A percentile compares a stretch with the other conserved stretches of the same genome.
Conservation (phyloP, 331 rosid genomes). For the Ulmus americana region DNA sequence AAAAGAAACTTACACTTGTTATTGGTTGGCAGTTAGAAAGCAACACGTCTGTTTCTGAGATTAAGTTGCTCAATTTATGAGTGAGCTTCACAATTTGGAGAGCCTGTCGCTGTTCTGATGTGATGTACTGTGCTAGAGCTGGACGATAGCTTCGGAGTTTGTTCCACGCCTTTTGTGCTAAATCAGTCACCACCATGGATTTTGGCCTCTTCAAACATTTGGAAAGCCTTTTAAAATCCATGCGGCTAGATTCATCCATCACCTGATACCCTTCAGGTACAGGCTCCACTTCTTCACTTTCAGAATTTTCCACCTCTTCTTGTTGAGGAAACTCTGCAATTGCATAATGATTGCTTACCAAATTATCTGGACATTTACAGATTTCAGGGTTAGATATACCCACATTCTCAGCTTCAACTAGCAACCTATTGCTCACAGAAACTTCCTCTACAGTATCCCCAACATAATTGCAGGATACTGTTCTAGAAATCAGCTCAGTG, state of each 20-base stretch:
- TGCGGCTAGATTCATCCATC: slow-evolving; percentile 85
- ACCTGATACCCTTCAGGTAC: slow-evolving; percentile 31
- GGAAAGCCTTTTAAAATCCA: slow-evolving; percentile 29
- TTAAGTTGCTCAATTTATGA: slow-evolving; percentile 54
- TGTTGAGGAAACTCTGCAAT: slow-evolving; percentile 23
- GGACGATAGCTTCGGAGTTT: slow-evolving; percentile 39
- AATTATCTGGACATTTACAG: slow-evolving; percentile 12
- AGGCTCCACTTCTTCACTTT: slow-evolving; percentile 35
- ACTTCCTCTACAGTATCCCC: slow-evolving; percentile 38
- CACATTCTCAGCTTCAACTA: slow-evolving; percentile 21
- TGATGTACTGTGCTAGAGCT: slow-evolving; percentile 45
- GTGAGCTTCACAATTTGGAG: slow-evolving; percentile 47
- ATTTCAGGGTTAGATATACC: not conserved
- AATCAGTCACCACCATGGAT: slow-evolving; percentile 27
- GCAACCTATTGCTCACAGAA: slow-evolving; percentile 33
- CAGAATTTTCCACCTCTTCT: slow-evolving; percentile 38
- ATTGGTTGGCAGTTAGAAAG: slow-evolving; percentile 35
- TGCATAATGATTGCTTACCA: slow-evolving; percentile 18
- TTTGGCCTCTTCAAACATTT: slow-evolving; percentile 31
- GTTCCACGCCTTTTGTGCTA: slow-evolving; percentile 61
- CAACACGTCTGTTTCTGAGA: slow-evolving; percentile 68
- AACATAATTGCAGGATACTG: slow-evolving; percentile 38
- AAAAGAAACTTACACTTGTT: slow-evolving; percentile 34
- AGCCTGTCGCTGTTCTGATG: slow-evolving; percentile 41
- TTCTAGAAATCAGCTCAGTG: slow-evolving; percentile 36